Evolutionary conservation across 106 monocot species (phyloP).

Genomic region (Acorus gramineus): DNA sequence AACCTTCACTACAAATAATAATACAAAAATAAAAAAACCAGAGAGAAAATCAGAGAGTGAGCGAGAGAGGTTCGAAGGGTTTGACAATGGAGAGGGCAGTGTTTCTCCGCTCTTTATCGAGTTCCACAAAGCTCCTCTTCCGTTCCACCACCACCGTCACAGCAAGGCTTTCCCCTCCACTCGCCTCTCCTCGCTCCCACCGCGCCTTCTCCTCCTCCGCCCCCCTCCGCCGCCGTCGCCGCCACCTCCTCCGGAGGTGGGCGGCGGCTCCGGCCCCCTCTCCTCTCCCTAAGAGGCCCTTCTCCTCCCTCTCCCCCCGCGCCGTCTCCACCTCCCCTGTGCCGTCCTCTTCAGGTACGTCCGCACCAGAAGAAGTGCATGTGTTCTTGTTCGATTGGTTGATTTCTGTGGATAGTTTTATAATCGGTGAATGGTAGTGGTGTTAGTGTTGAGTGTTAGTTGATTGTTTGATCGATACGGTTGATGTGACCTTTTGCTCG

Average conservation of each 20-base stretch:
- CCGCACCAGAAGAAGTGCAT: too few relatives aligned
- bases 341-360: constrained; percentile 24
- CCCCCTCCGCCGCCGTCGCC: background rate
- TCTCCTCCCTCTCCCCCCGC: constrained; percentile 30
- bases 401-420: too few relatives aligned
- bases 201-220: constrained; percentile 18
- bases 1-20: too few relatives aligned
- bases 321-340: constrained; percentile 68
- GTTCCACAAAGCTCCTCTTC: constrained; percentile 37
- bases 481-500: too few relatives aligned
- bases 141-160: constrained; percentile 6
- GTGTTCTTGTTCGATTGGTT: too few relatives aligned
- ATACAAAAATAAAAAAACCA: too few relatives aligned
- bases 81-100: constrained; percentile 49
- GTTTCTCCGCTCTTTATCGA: constrained; percentile 63
- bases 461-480: too few relatives aligned
- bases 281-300: constrained; percentile 17
- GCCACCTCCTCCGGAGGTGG: constrained; percentile 10
- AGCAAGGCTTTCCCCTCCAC: constrained; percentile 8
- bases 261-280: constrained; percentile 5
- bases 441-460: too few relatives aligned
- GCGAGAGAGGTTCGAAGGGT: too few relatives aligned
- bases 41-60: too few relatives aligned
- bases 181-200: constrained; percentile 4
- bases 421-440: too few relatives aligned